phyloP scores from a whole-genome alignment of 352 stramenopile species.

The Phytophthora melonis region DNA sequence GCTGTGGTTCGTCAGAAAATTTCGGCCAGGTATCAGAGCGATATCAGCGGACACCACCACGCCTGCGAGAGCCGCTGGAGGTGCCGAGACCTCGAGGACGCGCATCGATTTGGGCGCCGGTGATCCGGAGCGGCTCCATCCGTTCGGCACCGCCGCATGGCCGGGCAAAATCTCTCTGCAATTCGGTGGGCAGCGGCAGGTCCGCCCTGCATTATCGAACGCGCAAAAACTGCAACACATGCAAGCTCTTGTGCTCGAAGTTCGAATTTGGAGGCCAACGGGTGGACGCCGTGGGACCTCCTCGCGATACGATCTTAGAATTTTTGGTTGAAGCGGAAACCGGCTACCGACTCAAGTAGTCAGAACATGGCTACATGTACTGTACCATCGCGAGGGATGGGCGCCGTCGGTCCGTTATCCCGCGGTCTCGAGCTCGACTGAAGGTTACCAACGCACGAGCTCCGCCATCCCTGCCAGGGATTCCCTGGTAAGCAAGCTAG shows the following conservation, averaged over 20 bases:
- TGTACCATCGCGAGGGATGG: conserved; percentile 8
- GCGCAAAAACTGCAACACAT: conserved; percentile 6
- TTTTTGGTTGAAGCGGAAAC: conserved; percentile 36
- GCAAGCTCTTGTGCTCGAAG: background rate
- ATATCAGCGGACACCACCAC: conserved; percentile 21
- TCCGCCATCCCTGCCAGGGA: too few species aligned
- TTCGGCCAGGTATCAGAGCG: conserved; percentile 21
- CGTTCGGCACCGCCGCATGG: conserved; percentile 29
- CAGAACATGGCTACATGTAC: conserved; percentile 37
- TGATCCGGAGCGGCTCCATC: conserved; percentile 15
- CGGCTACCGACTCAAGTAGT: conserved; percentile 33
- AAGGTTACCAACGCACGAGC: background rate
- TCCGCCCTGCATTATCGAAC: conserved; percentile 12
- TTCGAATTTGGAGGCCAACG: conserved; percentile 19
- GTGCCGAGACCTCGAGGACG: background rate
- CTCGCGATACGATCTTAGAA: conserved; percentile 24
- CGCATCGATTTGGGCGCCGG: conserved; percentile 3
- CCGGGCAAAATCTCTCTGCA: conserved; percentile 17
- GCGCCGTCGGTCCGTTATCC: conserved; percentile 10
- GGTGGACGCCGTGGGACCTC: conserved; percentile 11
- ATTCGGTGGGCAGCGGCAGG: conserved; percentile 23
- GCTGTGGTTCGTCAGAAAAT: conserved; percentile 18
- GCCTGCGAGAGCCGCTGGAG: background rate
- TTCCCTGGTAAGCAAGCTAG: background rate
- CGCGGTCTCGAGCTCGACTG: background rate